phyloP scores from a whole-genome alignment of 2,329 filamentous ascomycete genomes.

The Fusarium phyllophilum region DNA sequence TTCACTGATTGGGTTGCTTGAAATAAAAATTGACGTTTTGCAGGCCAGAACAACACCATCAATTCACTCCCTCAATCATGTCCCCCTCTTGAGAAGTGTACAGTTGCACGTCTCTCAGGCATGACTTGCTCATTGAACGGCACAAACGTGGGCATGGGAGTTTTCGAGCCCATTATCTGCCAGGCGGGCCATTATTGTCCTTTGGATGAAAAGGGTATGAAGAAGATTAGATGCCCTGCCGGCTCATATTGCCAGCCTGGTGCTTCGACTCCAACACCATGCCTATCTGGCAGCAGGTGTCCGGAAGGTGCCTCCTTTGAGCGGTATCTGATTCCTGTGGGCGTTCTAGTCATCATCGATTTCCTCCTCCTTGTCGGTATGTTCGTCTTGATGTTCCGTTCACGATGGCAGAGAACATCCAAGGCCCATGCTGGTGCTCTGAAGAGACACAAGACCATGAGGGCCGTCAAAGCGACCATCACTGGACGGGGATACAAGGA shows the following conservation, averaged over 20 bases:
- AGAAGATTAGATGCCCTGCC: slow-evolving; percentile 55
- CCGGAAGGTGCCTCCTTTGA: slow-evolving; percentile 56
- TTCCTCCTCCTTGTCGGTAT: slow-evolving; percentile 50
- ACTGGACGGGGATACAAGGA: slow-evolving; percentile 48
- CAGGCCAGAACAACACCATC: slow-evolving; percentile 57
- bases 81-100: slow-evolving; percentile 52
- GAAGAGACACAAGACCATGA: slow-evolving; percentile 42
- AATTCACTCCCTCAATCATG: slow-evolving; percentile 59
- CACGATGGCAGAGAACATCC: slow-evolving; percentile 30
- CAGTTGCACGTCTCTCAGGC: slow-evolving; percentile 50
- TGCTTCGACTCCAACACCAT: slow-evolving; percentile 58
- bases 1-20: neutral
- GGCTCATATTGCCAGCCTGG: slow-evolving; percentile 64
- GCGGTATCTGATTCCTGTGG: slow-evolving; percentile 56
- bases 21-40: neutral
- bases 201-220: slow-evolving; percentile 44
- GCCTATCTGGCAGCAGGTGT: slow-evolving; percentile 57
- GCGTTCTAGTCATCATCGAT: slow-evolving; percentile 56
- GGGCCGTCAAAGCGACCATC: slow-evolving; percentile 43
- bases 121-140: slow-evolving; percentile 47
- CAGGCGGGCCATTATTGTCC: slow-evolving; percentile 62
- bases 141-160: slow-evolving; percentile 55
- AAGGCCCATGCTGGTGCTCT: slow-evolving; percentile 18
- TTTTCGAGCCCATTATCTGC: slow-evolving; percentile 63
- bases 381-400: slow-evolving; percentile 33